Evolutionary conservation across 2,329 filamentous ascomycete genomes (phyloP).

Genomic region (Sphaerulina vaccinii): DNA sequence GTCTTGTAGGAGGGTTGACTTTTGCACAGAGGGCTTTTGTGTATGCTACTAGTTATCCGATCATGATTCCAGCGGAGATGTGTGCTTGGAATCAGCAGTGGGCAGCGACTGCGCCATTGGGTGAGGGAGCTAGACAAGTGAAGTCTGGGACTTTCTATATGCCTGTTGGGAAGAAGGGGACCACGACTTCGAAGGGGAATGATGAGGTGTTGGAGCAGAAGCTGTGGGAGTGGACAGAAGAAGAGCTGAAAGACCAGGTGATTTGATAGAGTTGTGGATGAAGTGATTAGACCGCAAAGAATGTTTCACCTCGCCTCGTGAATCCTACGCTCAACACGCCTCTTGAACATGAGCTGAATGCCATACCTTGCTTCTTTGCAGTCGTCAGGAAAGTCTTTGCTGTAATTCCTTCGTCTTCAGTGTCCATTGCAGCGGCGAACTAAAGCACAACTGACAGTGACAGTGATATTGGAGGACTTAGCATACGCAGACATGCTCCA

Average conservation of each 20-base stretch:
- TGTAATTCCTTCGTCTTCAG: too few relatives aligned
- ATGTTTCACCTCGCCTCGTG: too few relatives aligned
- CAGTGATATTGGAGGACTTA: too few relatives aligned
- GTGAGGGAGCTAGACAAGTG: conserved; percentile 27
- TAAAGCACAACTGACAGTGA: too few relatives aligned
- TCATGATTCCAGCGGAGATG: conserved; percentile 24
- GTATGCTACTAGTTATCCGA: conserved; percentile 14
- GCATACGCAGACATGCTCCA: too few relatives aligned
- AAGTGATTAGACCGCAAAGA: too few relatives aligned
- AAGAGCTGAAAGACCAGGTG: conserved; percentile 18
- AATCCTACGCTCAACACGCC: too few relatives aligned
- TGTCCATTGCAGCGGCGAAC: too few relatives aligned
- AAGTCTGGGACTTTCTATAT: conserved; percentile 41
- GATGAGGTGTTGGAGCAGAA: conserved; percentile 30
- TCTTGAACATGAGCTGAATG: too few relatives aligned
- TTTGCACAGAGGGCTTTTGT: conserved; percentile 14
- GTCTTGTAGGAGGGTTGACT: conserved; percentile 36
- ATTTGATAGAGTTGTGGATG: background rate
- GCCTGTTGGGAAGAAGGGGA: conserved; percentile 38
- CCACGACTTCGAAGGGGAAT: conserved; percentile 23
- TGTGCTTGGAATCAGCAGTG: conserved; percentile 47
- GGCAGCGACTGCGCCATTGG: conserved; percentile 41
- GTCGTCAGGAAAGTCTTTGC: too few relatives aligned
- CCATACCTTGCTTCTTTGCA: too few relatives aligned
- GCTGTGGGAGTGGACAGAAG: conserved; percentile 42